These are phyloP conservation scores for Melampsora larici-populina DNA, from an alignment of 1,284 basidiomycete species.

Conservation along the genomic window DNA sequence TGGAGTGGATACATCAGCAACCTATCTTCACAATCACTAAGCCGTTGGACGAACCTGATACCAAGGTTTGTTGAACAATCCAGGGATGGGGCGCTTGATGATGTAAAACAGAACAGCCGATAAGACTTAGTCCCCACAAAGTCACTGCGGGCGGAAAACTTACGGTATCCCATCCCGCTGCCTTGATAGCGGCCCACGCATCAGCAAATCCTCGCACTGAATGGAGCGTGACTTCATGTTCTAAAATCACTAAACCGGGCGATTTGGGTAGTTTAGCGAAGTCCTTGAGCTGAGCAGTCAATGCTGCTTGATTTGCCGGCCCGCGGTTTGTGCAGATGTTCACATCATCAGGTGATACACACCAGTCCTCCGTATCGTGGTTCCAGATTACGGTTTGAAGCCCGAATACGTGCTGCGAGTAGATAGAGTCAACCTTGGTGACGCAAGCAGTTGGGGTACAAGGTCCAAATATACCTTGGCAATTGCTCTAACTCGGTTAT, in stretches of 20 bases:
- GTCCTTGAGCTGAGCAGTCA: neutral
- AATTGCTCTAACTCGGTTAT: conserved; percentile 42
- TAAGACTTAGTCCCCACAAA: neutral
- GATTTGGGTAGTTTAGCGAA: conserved; percentile 55
- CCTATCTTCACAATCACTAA: neutral
- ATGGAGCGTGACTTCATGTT: conserved; percentile 73
- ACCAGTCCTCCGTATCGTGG: conserved; percentile 55
- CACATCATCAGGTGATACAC: conserved; percentile 37
- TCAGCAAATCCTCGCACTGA: conserved; percentile 68
- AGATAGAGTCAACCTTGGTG: conserved; percentile 18
- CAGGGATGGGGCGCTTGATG: conserved; percentile 31
- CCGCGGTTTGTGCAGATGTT: conserved; percentile 24
- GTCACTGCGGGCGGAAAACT: conserved; percentile 52
- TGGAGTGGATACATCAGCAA: neutral
- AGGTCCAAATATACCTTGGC: conserved; percentile 22
- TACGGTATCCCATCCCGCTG: conserved; percentile 66
- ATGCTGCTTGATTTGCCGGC: conserved; percentile 33
- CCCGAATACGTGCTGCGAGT: conserved; percentile 53
- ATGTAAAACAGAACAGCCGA: neutral
- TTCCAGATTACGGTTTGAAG: conserved; percentile 74
- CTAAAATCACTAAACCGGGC: conserved; percentile 73
- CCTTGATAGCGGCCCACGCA: conserved; percentile 64
- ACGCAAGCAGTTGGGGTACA: neutral
- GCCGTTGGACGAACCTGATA: conserved; percentile 25
- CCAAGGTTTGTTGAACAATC: conserved; percentile 22